Conservation (phyloP, 495 filamentous ascomycete species). For the Aspergillus ellipticus region DNA sequence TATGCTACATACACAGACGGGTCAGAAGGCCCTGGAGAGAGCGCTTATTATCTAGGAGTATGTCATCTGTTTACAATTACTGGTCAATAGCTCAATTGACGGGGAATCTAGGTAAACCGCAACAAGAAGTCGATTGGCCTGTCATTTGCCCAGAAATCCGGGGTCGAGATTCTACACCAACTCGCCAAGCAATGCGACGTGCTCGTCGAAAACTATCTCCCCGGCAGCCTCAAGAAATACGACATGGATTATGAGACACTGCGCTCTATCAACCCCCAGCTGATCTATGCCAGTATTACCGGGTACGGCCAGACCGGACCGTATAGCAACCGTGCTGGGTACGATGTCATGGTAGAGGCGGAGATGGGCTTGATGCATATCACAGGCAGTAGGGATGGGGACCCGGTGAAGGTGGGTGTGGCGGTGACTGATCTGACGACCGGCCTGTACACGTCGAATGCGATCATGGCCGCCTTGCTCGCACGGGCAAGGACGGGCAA, state of each 20-base stretch:
- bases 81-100: not conserved
- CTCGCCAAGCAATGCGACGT: slow-evolving; percentile 84
- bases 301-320: slow-evolving; percentile 91
- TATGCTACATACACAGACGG: slow-evolving; percentile 72
- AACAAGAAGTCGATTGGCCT: slow-evolving; percentile 95
- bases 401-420: slow-evolving; percentile 95
- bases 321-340: slow-evolving; percentile 83
- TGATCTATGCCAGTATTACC: slow-evolving; percentile 68
- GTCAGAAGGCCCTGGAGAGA: slow-evolving; percentile 77
- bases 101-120: slow-evolving; percentile 71
- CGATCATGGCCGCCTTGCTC: slow-evolving; percentile 90
- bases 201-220: slow-evolving; percentile 95
- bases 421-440: slow-evolving; percentile 96
- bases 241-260: slow-evolving; percentile 79
- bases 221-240: slow-evolving; percentile 88
- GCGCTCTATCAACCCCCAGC: slow-evolving; percentile 69
- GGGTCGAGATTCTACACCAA: slow-evolving; percentile 80
- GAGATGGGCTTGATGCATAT: slow-evolving; percentile 99
- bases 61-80: slow-evolving; percentile 11
- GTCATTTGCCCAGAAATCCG: slow-evolving; percentile 80
- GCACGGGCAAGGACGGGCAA: slow-evolving; percentile 61
- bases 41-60: slow-evolving; percentile 91
- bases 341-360: slow-evolving; percentile 99
- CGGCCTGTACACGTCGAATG: slow-evolving; percentile 93
- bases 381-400: slow-evolving; percentile 79